A percentile compares a stretch with the other conserved stretches of the same genome.
phyloP scores from a whole-genome alignment of 129 eudicot genomes.

The Centrapalus pauciflorus region DNA sequence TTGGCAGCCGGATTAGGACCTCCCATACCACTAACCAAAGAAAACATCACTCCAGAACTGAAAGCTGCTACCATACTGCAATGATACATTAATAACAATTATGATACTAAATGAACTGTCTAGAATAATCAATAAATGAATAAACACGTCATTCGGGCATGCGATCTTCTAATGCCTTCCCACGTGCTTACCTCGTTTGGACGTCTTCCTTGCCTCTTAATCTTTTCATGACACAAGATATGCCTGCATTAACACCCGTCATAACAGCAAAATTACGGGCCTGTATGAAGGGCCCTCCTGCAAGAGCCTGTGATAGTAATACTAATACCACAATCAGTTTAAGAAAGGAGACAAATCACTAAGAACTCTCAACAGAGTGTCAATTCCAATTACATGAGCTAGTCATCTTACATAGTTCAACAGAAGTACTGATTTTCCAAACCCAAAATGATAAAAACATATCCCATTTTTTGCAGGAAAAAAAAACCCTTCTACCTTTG shows the following conservation, averaged over 20 bases:
- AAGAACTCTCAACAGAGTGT: neutral
- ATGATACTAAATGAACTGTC: too few relatives aligned
- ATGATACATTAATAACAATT: neutral
- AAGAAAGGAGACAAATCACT: neutral
- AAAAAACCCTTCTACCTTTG: too few relatives aligned
- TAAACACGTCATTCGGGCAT: too few relatives aligned
- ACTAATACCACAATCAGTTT: constrained; percentile 7
- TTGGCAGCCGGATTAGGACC: constrained; percentile 68
- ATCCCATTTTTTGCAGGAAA: too few relatives aligned
- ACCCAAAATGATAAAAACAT: too few relatives aligned
- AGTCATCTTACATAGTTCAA: neutral
- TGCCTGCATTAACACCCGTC: constrained; percentile 87
- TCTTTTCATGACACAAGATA: constrained; percentile 77
- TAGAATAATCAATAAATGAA: too few relatives aligned
- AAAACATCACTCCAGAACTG: constrained; percentile 86
- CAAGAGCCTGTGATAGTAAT: constrained; percentile 93
- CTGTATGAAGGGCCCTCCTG: constrained; percentile 80
- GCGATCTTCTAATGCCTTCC: too few relatives aligned
- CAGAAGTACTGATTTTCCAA: too few relatives aligned
- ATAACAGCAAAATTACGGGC: constrained; percentile 88
- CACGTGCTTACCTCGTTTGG: constrained; percentile 72
- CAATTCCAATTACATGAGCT: neutral
- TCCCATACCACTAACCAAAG: constrained; percentile 89
- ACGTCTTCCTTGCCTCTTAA: constrained; percentile 93
- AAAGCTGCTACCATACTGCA: constrained; percentile 95